Evolutionary conservation across 164 flowering plant species (phyloP), one percentile per base, ranked within the genome.

Genomic region (Sedum album): DNA sequence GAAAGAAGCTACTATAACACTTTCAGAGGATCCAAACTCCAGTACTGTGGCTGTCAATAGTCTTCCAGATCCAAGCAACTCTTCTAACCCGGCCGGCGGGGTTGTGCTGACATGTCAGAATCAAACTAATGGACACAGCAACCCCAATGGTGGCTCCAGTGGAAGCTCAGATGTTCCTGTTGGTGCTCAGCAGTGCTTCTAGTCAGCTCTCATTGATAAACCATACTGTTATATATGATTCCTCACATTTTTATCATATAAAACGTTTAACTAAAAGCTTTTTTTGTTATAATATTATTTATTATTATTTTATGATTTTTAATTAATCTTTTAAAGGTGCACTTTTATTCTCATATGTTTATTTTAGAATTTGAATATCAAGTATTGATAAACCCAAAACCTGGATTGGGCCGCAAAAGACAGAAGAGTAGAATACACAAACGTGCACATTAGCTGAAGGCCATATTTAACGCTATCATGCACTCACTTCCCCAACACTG

Each of bases 131-230:
- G 60, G 60, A 11, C 60, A 53, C 60, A 53, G 23, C 48, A 15
- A 44, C 48, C 20, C n/a, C 17, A 44, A 44, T 57, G 62, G 20
- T 57, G 62, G 62, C 5, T 28, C 62, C 18, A 28, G 62, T 14
- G 62, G 33, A 57, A 57, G 62, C 6, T 57, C 62, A 9, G 62
- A 57, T 57, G 33, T 57, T 28, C 62, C 62, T 1, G 62, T 57
- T 13, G 62, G 62, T 28, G 20, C 62, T 30, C 62, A 57, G 33
- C 62, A 28, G 20, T 57, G 62, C 62, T 57, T 57, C 20, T 26
- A 57, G 33, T 57, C 23, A 53, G 28, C 14, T 53, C 30, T 53
- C 60, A 39, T 39, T n/a, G n/a, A n/a, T n/a, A n/a, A 35, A 35
- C 38, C 38, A 35, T 7, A 7, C 38, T n/a, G n/a, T n/a, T n/a